Evolutionary conservation across 2,329 filamentous ascomycete genomes (phyloP), one percentile per base, ranked within the genome.

Genomic region (Microcyclospora tardicrescens): DNA sequence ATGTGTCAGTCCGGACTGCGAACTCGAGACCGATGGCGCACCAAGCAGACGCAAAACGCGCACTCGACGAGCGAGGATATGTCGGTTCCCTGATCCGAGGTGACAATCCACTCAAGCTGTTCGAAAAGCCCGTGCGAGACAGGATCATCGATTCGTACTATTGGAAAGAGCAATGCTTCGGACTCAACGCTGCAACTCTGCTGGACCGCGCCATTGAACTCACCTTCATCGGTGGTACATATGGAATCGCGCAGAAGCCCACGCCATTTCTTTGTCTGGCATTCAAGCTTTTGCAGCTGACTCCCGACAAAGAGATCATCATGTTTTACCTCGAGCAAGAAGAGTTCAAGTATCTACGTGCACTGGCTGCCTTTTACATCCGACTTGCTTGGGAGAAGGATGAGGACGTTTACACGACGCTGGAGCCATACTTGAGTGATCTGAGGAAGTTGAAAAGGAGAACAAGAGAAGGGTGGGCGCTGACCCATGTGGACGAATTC

Each of bases 121-220:
- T 96, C 72, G 89, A 96, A 62, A 94, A 93, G 61, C 82, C 86
- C 31, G 85, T 95, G 48, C 83, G 84, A 57, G 91, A 98, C 64
- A 86, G 91, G 57, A 95, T 98, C 61, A 78, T 87, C 50, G 86
- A 94, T 57, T 84, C 79, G 38, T 93, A 94, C 65, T 98, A 94
- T 68, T 98, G 86, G 82, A 95, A 95, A 63, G 91, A 96, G 64
- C 87, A 95, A 66, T 95, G 91, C 61, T 98, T 96, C 63, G 91
- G 83, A 32, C 72, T 98, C 48, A 98, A 96, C 66, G 73, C 75
- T 3, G 77, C 77, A 1, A 80, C 76, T 0, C 61, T 98, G 5
- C 81, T 94, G 52, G 84, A 95, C 64, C 84, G 91, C 47, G 87
- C 93, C 0, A 82, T 85, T 16, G 81, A 89, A 51, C 73, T 98